Base-by-base conservation (phyloP, 2,329 filamentous ascomycete species). In the Paramyrothecium roridum region DNA sequence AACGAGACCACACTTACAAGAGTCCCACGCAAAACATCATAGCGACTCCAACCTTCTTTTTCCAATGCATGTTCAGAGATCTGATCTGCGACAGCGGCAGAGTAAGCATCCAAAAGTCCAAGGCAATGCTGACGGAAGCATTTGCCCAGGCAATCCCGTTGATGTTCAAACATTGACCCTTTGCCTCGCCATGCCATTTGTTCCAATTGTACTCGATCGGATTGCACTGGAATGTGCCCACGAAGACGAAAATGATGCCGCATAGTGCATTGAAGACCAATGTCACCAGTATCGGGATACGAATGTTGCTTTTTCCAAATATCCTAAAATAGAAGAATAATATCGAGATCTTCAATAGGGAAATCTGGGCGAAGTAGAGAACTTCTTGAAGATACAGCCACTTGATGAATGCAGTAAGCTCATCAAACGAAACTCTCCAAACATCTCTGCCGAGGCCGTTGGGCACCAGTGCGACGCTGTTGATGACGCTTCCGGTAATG, bases 261-360 rank as follows among this genome's bases (percentile, higher is more conserved):
- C 67, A 73, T 1, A 69, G n/a, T 13, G 66, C 52, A 55, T 71
- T 69, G 56, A 76, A 65, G 19, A 56, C 62, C 26, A 77, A 57
- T 1, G 74, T 73, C 49, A 52, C 67, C 61, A 67, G 70, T 17
- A 77, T 63, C 16, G 74, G 34, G n/a, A 63, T 64, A 19, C 69
- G 68, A 26, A 78, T 68, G 8, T 49, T 53, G 2, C 45, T 59
- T 1, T 62, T 59, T 0, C 74, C 75, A 56, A 82, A 82, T 53
- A 81, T 76, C 50, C 75, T 73, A 30, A 77, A 67, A 60, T 80
- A 80, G 64, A 81, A 78, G 57, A 78, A 68, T 7, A 81, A 68
- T 30, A 82, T 70, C 3, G 78, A 74, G 20, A 77, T 65, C 56
- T 80, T 78, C 21, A 76, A 71, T 51, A 77, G 64, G 34, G 71